Evolutionary conservation across 768 basidiomycete species (phyloP).

Genomic region (Leccinellum rugosiceps): DNA sequence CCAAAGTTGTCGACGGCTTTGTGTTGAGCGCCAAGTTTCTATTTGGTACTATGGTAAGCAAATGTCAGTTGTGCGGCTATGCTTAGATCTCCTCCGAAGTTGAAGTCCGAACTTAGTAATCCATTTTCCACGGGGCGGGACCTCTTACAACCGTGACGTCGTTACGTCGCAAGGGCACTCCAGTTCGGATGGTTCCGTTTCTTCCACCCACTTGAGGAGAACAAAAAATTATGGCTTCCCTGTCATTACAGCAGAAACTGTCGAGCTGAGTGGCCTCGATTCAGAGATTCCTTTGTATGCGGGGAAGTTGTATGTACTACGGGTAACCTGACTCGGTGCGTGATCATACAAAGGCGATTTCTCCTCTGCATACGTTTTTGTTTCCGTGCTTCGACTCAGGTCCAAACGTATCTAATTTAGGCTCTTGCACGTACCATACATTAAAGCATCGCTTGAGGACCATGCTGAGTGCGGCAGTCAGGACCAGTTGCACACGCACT

Average conservation of each 20-base stretch:
- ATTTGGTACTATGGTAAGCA: not conserved
- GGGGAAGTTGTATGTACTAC: not conserved
- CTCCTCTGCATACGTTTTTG: not conserved
- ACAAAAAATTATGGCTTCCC: not conserved
- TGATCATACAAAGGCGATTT: not conserved
- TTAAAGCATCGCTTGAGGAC: not conserved
- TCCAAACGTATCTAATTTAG: slow-evolving; percentile 1
- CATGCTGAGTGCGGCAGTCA: not conserved
- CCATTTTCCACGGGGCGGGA: not conserved
- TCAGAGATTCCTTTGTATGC: not conserved
- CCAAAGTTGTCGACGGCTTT: not conserved
- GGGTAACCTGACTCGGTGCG: not conserved
- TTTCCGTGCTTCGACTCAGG: not conserved
- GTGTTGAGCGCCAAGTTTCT: not conserved
- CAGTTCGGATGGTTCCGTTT: not conserved
- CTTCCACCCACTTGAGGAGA: slow-evolving; percentile 1
- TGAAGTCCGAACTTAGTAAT: not conserved
- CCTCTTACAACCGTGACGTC: no score
- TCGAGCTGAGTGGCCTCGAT: not conserved
- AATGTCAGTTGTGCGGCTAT: not conserved
- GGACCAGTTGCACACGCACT: not conserved
- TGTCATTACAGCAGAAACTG: slow-evolving; percentile 3
- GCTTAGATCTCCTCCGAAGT: no score
- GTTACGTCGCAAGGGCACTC: not conserved
- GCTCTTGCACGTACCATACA: not conserved